Evolutionary conservation across 192 early-diverging fungal genomes (phyloP).

Genomic region (Coemansia sp.): DNA sequence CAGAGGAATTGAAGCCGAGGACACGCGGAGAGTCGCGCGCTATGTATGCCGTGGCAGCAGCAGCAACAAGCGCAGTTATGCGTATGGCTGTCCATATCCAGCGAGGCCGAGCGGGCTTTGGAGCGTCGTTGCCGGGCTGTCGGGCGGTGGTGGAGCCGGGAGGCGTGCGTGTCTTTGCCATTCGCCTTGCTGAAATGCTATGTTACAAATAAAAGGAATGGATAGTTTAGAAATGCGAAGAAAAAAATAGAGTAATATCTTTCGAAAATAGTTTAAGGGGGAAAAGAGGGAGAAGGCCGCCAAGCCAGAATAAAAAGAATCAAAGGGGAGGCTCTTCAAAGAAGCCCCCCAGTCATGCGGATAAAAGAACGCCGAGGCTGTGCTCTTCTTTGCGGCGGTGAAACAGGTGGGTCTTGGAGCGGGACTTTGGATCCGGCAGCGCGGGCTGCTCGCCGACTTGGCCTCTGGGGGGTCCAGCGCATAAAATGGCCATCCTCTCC

Average conservation of each 20-base stretch:
- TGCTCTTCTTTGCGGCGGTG: not conserved
- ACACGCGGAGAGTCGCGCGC: conserved; percentile 43
- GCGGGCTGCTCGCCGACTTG: not conserved
- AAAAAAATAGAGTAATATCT: not conserved
- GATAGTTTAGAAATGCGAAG: not conserved
- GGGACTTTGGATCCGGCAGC: not conserved
- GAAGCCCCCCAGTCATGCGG: not conserved
- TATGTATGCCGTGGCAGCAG: conserved; percentile 41
- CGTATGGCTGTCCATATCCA: conserved; percentile 40
- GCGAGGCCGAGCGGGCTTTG: not conserved
- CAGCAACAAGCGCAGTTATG: conserved; percentile 33
- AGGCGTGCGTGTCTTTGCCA: conserved; percentile 35
- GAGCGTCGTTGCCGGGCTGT: not conserved
- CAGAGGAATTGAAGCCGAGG: conserved; percentile 23
- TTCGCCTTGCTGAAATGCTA: not conserved
- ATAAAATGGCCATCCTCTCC: too few relatives aligned
- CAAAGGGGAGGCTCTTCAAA: not conserved
- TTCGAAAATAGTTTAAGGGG: not conserved
- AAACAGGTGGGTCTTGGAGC: conserved; percentile 6
- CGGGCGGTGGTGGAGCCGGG: not conserved
- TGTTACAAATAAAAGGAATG: not conserved
- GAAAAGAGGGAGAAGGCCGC: not conserved
- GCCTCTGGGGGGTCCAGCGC: not conserved
- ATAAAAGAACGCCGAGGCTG: not conserved
- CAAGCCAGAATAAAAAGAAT: not conserved